Percentiles rank a stretch among this genome's conserved stretches.
Evolutionary conservation across 345 rosid species (phyloP).

Genomic region (Lepidium sativum): DNA sequence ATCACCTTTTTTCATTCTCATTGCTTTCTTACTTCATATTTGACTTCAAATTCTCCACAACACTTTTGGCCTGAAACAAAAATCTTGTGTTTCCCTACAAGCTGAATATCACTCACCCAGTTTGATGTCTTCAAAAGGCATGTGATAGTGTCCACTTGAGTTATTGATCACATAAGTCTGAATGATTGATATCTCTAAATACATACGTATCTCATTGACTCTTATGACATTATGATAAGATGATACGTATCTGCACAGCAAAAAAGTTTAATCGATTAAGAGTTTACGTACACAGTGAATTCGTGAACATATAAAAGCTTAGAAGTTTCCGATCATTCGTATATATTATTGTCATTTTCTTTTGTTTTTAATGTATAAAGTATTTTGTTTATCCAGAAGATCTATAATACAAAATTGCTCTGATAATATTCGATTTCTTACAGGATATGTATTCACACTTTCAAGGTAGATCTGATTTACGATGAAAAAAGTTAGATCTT

Average conservation of each 20-base stretch:
- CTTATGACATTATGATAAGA: too few relatives aligned
- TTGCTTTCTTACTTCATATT: slow-evolving; percentile 27
- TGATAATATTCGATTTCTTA: background rate
- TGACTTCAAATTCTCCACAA: slow-evolving; percentile 49
- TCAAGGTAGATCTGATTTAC: background rate
- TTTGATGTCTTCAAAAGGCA: too few relatives aligned
- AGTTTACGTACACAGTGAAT: background rate
- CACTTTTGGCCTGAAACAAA: slow-evolving; percentile 47
- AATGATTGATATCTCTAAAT: too few relatives aligned
- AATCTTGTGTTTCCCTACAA: too few relatives aligned
- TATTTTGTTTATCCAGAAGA: background rate
- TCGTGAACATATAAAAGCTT: slow-evolving; percentile 1
- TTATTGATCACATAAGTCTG: too few relatives aligned
- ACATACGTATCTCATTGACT: too few relatives aligned
- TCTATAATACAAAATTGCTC: background rate
- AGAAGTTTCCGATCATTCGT: background rate
- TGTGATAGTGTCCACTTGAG: background rate
- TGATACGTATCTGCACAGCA: too few relatives aligned
- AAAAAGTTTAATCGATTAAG: background rate
- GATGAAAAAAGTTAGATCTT: background rate
- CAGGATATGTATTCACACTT: slow-evolving; percentile 3
- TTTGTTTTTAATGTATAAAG: background rate
- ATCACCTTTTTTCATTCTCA: too few relatives aligned
- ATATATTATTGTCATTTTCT: background rate
- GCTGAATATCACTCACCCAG: too few relatives aligned